Percentiles rank a stretch among this genome's conserved stretches.
Conservation (phyloP, 2,329 filamentous ascomycete genomes). For the Neonectria hederae region DNA sequence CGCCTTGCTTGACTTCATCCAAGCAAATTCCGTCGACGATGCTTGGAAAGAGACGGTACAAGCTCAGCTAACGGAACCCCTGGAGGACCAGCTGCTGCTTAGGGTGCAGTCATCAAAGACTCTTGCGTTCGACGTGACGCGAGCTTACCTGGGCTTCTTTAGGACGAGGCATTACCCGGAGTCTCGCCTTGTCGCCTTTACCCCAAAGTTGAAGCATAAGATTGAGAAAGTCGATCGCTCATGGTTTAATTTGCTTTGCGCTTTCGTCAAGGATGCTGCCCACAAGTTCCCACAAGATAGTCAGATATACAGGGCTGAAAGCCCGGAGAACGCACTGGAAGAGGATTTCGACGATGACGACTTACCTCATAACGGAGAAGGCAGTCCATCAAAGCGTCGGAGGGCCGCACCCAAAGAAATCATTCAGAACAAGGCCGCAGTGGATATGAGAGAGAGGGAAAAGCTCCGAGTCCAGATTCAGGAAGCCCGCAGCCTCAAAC, state of each 20-base stretch:
- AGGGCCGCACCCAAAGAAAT: conserved; percentile 44
- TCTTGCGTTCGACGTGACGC: conserved; percentile 44
- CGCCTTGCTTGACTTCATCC: conserved; percentile 38
- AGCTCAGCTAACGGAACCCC: conserved; percentile 31
- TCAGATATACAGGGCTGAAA: conserved; percentile 45
- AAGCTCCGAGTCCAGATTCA: conserved; percentile 63
- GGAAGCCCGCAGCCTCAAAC: conserved; percentile 59
- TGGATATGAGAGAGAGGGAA: conserved; percentile 65
- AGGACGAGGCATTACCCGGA: conserved; percentile 39
- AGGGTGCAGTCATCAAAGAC: conserved; percentile 19
- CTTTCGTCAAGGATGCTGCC: conserved; percentile 41
- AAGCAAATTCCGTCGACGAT: conserved; percentile 24
- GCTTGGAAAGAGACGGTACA: conserved; percentile 33
- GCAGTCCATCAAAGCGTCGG: conserved; percentile 29
- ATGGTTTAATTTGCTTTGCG: conserved; percentile 38
- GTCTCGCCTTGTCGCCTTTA: conserved; percentile 30
- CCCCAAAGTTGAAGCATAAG: conserved; percentile 30
- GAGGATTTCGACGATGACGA: conserved; percentile 33
- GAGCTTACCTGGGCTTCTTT: conserved; percentile 45
- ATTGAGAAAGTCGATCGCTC: conserved; percentile 15
- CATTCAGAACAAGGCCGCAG: conserved; percentile 50
- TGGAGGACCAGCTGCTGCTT: conserved; percentile 23
- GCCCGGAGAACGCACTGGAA: conserved; percentile 19
- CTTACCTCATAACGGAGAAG: conserved; percentile 21
- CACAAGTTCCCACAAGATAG: conserved; percentile 46